Conservation (phyloP, 305 asterid species). For the Vinca major region DNA sequence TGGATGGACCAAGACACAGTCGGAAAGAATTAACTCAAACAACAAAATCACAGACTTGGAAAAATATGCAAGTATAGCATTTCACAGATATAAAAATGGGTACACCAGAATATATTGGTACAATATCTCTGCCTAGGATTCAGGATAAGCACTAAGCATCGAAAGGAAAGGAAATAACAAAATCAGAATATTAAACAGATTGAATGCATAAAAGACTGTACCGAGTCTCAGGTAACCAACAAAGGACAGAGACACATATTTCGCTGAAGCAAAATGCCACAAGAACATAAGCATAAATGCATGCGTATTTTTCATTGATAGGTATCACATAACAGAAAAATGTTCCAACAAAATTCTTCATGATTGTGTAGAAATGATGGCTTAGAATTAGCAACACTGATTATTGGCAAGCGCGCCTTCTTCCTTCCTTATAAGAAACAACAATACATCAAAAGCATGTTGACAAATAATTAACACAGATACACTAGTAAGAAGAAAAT, state of each 20-base stretch:
- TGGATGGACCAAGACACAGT: neutral
- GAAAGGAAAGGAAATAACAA: no score
- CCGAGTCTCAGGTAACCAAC: neutral
- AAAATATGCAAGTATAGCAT: neutral
- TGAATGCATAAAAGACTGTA: no score
- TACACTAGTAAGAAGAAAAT: slow-evolving; percentile 5
- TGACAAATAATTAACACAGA: neutral
- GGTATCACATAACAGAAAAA: neutral
- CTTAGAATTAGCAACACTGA: neutral
- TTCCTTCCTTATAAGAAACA: neutral
- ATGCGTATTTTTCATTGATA: neutral
- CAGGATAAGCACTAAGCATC: no score
- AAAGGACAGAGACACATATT: neutral
- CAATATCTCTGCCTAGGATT: no score
- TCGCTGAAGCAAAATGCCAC: neutral
- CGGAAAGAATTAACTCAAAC: neutral
- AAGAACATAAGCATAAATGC: neutral
- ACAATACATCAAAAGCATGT: no score
- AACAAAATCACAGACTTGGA: neutral
- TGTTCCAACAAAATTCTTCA: neutral
- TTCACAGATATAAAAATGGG: neutral
- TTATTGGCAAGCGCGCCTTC: neutral
- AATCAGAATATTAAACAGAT: slow-evolving; percentile 16
- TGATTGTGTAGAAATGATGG: neutral
- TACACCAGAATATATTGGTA: neutral